Conservation (phyloP, 495 filamentous ascomycete species). For the Podospora anserina region DNA sequence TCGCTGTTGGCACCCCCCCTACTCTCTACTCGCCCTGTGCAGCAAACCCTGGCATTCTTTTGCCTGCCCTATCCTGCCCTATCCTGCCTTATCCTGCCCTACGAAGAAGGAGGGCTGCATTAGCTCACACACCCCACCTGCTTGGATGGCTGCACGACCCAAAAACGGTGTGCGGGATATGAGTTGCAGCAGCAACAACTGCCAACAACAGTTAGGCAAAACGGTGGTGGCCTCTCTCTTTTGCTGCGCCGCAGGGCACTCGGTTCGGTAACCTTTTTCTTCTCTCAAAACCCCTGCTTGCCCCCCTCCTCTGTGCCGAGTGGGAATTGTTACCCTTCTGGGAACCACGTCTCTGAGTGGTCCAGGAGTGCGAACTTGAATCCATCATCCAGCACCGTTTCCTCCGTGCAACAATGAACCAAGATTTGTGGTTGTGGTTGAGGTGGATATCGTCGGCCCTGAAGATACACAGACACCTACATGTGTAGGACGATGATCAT, state of each 20-base stretch:
- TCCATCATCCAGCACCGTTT: background rate
- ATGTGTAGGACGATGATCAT: background rate
- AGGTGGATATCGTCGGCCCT: background rate
- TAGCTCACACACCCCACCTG: background rate
- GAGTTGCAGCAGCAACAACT: background rate
- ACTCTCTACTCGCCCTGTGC: background rate
- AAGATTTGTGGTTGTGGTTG: no score
- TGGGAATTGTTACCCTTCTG: background rate
- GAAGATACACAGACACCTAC: background rate
- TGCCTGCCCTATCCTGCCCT: constrained; percentile 1
- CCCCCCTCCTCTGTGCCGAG: background rate
- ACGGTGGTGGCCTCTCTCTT: background rate
- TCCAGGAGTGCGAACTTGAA: background rate
- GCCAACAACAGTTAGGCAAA: background rate
- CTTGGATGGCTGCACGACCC: background rate
- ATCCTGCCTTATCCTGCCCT: background rate
- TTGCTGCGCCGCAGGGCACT: background rate
- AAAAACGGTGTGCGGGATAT: background rate
- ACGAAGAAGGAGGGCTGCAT: background rate
- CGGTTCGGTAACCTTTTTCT: background rate
- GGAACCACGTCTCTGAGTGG: background rate
- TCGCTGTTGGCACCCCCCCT: background rate
- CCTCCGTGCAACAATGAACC: background rate
- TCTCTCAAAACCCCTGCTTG: background rate
- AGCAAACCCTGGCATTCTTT: background rate